Evolutionary conservation across 2,329 filamentous ascomycete genomes (phyloP).

Genomic region (Xylariaceae sp.): DNA sequence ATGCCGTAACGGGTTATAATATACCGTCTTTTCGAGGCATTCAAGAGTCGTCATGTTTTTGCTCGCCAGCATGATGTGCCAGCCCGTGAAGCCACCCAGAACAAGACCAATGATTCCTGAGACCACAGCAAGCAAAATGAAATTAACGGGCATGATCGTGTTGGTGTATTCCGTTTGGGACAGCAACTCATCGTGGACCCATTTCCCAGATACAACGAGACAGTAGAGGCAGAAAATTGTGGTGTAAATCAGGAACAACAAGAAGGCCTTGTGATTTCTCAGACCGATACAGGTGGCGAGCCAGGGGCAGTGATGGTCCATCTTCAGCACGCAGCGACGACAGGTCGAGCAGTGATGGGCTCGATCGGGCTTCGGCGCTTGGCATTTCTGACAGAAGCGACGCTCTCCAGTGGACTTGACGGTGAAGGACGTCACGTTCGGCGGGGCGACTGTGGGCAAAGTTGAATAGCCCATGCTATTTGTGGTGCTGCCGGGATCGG

Average conservation of each 20-base stretch:
- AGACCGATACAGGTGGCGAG: slow-evolving; percentile 92
- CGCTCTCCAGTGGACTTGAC: slow-evolving; percentile 86
- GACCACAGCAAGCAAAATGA: slow-evolving; percentile 80
- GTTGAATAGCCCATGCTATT: slow-evolving; percentile 69
- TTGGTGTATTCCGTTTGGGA: slow-evolving; percentile 68
- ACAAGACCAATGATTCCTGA: slow-evolving; percentile 89
- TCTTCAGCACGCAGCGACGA: slow-evolving; percentile 91
- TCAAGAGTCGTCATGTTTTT: slow-evolving; percentile 91
- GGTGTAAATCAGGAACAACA: slow-evolving; percentile 88
- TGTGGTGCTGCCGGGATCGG: slow-evolving; percentile 71
- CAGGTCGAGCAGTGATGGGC: slow-evolving; percentile 97
- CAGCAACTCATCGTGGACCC: slow-evolving; percentile 82
- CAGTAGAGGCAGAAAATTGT: slow-evolving; percentile 78
- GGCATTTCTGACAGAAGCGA: slow-evolving; percentile 96
- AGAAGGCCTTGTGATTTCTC: slow-evolving; percentile 90
- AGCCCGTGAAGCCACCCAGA: slow-evolving; percentile 80
- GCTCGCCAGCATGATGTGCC: slow-evolving; percentile 81
- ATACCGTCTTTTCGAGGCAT: slow-evolving; percentile 91
- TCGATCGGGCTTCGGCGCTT: slow-evolving; percentile 88
- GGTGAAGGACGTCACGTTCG: slow-evolving; percentile 68
- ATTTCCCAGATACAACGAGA: slow-evolving; percentile 71
- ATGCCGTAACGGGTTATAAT: slow-evolving; percentile 74
- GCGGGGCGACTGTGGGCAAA: slow-evolving; percentile 68
- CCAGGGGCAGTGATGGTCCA: slow-evolving; percentile 99
- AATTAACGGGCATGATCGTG: slow-evolving; percentile 80